Evolutionary conservation across 202 grass and related monocot species (phyloP), one percentile per base, ranked within the genome.

Genomic region (Panicum virgatum): DNA sequence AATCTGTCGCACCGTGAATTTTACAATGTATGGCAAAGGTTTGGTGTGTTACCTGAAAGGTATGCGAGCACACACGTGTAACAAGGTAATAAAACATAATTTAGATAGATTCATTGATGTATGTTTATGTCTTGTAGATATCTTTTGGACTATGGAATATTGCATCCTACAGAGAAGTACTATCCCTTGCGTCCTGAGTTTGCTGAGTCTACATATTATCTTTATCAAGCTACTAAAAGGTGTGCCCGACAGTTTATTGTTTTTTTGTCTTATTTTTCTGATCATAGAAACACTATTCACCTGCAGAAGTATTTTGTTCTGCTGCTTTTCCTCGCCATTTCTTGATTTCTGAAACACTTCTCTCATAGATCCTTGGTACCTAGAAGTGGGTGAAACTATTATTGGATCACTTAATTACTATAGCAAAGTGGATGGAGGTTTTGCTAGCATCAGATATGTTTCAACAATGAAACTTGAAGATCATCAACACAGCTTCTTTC

Each of bases 221-320:
- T 98, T 91, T 98, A 95, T 77, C 96, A 98, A 93, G 96, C 96
- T 86, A 98, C 96, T 73, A 98, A 90, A n/a, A 95, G 96, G 96
- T 91, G 40, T 37, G 69, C 39, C 22, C 14, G 45, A 71, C 12
- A 76, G 12, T n/a, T n/a, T n/a, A n/a, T n/a, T n/a, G n/a, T n/a
- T n/a, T 65, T 38, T 84, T 23, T 23, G 22, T 60, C 14, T 18
- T 22, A 25, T 26, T 68, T 15, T 51, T 25, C 3, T 43, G 11
- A 76, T 27, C 57, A 18, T 48, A 43, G 22, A 25, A 8, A 68
- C 39, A 51, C 3, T 26, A 23, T 54, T 11, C 27, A 34, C 62
- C 30, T 75, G 29, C n/a, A 71, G 54, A 57, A 63, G 26, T 23
- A 37, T 52, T 54, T 20, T 14, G 1, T 63, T 46, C 25, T 7